Percentiles rank a stretch among this genome's conserved stretches.
phyloP scores from a whole-genome alignment of 331 rosid genomes.

The Malus hybrid region DNA sequence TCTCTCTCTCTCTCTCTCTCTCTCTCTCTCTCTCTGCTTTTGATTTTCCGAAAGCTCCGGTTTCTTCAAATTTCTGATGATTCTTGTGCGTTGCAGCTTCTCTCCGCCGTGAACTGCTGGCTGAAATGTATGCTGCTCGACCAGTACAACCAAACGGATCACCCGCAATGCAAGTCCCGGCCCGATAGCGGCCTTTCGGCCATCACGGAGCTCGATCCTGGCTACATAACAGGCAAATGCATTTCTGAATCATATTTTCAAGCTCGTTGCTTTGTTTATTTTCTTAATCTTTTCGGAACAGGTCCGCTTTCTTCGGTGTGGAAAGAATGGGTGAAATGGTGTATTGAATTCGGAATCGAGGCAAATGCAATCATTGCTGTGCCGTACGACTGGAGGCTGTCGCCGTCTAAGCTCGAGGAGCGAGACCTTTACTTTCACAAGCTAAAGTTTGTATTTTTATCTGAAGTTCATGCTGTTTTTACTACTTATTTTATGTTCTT shows the following conservation, averaged over 20 bases:
- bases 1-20: neutral
- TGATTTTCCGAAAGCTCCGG: neutral
- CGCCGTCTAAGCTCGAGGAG: constrained; percentile 90
- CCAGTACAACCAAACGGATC: constrained; percentile 90
- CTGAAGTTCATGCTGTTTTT: neutral
- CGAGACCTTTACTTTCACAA: constrained; percentile 96
- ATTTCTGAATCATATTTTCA: neutral
- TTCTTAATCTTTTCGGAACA: constrained; percentile 15
- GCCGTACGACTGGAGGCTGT: constrained; percentile 96
- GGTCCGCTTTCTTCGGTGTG: constrained; percentile 97
- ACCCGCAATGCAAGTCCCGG: constrained; percentile 87
- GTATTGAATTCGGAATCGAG: constrained; percentile 92
- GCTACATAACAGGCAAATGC: constrained; percentile 74
- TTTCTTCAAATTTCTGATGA: neutral
- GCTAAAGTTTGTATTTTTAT: constrained; percentile 59
- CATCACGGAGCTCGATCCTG: constrained; percentile 96
- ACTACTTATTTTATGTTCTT: neutral
- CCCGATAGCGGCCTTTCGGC: constrained; percentile 99
- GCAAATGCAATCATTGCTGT: constrained; percentile 91
- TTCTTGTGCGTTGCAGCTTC: constrained; percentile 45
- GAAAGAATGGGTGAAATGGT: constrained; percentile 99
- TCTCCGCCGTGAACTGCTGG: constrained; percentile 98
- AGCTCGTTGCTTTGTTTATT: neutral
- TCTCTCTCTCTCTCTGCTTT: neutral
- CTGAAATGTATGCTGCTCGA: constrained; percentile 89